Evolutionary conservation across 768 basidiomycete species (phyloP).

Genomic region (Coprinopsis strossmayeri): DNA sequence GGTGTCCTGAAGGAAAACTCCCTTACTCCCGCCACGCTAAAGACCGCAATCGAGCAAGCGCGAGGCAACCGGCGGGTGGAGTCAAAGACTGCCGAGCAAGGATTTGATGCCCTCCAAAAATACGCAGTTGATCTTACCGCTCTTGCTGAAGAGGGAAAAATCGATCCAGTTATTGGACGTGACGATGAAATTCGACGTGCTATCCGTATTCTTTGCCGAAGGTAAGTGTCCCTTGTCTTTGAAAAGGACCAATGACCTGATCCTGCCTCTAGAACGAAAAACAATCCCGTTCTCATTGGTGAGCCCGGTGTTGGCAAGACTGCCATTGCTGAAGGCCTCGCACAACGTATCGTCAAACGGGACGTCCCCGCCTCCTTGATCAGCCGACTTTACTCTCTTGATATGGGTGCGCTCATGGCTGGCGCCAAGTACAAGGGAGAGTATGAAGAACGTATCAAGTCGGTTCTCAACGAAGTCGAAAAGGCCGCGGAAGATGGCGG

Average conservation of each 20-base stretch:
- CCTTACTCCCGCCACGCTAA: constrained; percentile 65
- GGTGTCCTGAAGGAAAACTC: constrained; percentile 68
- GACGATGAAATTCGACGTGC: constrained; percentile 88
- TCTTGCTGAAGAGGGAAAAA: constrained; percentile 85
- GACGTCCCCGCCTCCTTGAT: constrained; percentile 79
- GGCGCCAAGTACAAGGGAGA: constrained; percentile 90
- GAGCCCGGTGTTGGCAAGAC: constrained; percentile 97
- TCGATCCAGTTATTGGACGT: constrained; percentile 93
- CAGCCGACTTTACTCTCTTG: constrained; percentile 74
- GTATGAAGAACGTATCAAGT: constrained; percentile 94
- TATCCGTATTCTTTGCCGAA: constrained; percentile 77
- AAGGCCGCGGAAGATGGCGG: constrained; percentile 74
- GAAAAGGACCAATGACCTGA: constrained; percentile 15
- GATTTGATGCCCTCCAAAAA: constrained; percentile 89
- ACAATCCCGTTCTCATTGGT: constrained; percentile 95
- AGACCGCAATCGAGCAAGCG: constrained; percentile 71
- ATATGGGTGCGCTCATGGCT: constrained; percentile 95
- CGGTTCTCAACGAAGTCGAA: constrained; percentile 89
- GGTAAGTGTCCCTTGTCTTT: constrained; percentile 27
- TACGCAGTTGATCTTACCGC: constrained; percentile 84
- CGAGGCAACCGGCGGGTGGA: constrained; percentile 85
- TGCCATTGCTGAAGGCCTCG: constrained; percentile 90
- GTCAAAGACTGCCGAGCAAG: constrained; percentile 80
- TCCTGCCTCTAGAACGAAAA: constrained; percentile 64
- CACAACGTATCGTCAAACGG: constrained; percentile 90